phyloP scores from a whole-genome alignment of 192 early-diverging fungal species.

The Coemansia sp. region DNA sequence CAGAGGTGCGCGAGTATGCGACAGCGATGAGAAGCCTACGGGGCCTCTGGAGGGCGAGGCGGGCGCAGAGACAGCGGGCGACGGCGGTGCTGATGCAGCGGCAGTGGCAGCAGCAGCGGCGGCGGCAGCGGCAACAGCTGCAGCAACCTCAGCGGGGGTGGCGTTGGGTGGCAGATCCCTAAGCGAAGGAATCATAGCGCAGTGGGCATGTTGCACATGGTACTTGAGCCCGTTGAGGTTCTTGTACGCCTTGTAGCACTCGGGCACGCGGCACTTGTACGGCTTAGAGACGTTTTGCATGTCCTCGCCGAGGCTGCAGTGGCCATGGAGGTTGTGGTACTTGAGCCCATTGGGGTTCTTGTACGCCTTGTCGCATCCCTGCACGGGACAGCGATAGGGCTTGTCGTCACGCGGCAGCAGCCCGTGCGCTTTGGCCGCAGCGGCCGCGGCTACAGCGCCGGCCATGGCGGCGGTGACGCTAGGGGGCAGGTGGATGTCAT shows the following conservation, averaged over 20 bases:
- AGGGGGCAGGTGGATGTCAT: constrained; percentile 51
- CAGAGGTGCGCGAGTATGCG: constrained; percentile 5
- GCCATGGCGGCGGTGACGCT: constrained; percentile 57
- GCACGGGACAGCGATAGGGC: constrained; percentile 84
- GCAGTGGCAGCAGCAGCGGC: constrained; percentile 49
- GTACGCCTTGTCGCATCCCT: constrained; percentile 91
- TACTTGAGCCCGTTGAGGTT: constrained; percentile 96
- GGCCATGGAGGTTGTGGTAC: constrained; percentile 96
- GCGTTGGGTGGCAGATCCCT: constrained; percentile 52
- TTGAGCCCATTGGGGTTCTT: constrained; percentile 99
- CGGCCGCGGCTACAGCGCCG: constrained; percentile 44
- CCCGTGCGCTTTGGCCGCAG: constrained; percentile 50
- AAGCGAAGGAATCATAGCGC: constrained; percentile 53
- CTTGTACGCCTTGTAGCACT: constrained; percentile 95
- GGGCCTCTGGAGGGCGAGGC: constrained; percentile 14
- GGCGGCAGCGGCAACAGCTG: constrained; percentile 61
- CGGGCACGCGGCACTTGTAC: constrained; percentile 72
- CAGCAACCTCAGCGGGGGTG: constrained; percentile 58
- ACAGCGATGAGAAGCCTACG: neutral
- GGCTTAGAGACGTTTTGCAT: constrained; percentile 63
- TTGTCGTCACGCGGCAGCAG: constrained; percentile 64
- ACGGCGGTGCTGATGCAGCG: constrained; percentile 12
- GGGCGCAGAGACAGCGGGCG: constrained; percentile 19
- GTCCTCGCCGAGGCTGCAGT: constrained; percentile 68
- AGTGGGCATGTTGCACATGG: constrained; percentile 89